phyloP scores from a whole-genome alignment of 495 filamentous ascomycete species.

The Xylaria bambusicola region DNA sequence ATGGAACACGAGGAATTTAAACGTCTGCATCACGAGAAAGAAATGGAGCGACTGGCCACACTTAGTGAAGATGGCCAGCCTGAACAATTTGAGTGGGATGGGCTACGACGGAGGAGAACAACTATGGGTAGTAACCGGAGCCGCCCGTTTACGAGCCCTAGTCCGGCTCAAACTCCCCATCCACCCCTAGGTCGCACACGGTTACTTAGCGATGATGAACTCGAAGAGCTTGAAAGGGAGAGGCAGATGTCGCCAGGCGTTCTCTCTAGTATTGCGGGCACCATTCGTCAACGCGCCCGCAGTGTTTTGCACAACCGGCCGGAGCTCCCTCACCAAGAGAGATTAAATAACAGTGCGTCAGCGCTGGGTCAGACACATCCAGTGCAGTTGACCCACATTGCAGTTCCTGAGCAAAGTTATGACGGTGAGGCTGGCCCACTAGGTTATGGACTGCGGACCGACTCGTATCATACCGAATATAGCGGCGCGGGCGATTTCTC shows the following conservation, averaged over 20 bases:
- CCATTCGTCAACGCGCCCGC: constrained; percentile 57
- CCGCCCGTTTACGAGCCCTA: constrained; percentile 38
- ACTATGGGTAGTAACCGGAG: constrained; percentile 52
- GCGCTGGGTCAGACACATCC: constrained; percentile 57
- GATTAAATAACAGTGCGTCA: constrained; percentile 22
- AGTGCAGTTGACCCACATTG: constrained; percentile 61
- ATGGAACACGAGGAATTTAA: constrained; percentile 80
- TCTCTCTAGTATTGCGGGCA: constrained; percentile 61
- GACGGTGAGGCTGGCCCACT: constrained; percentile 43
- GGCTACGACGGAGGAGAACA: constrained; percentile 81
- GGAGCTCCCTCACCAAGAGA: constrained; percentile 36
- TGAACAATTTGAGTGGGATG: constrained; percentile 84
- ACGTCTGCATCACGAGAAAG: constrained; percentile 75
- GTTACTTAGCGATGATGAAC: constrained; percentile 67
- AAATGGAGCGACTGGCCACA: constrained; percentile 69
- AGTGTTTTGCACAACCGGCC: constrained; percentile 50
- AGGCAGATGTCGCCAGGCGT: constrained; percentile 50
- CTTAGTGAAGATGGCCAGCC: constrained; percentile 63
- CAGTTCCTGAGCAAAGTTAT: constrained; percentile 55
- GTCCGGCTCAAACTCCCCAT: constrained; percentile 55
- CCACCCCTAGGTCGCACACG: constrained; percentile 87
- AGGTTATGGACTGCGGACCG: constrained; percentile 28
- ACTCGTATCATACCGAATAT: constrained; percentile 38
- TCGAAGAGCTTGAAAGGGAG: constrained; percentile 54
- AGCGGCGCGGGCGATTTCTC: constrained; percentile 37